Evolutionary conservation across 495 filamentous ascomycete genomes (phyloP).

Genomic region (Paragyromitra xinjiangensis): DNA sequence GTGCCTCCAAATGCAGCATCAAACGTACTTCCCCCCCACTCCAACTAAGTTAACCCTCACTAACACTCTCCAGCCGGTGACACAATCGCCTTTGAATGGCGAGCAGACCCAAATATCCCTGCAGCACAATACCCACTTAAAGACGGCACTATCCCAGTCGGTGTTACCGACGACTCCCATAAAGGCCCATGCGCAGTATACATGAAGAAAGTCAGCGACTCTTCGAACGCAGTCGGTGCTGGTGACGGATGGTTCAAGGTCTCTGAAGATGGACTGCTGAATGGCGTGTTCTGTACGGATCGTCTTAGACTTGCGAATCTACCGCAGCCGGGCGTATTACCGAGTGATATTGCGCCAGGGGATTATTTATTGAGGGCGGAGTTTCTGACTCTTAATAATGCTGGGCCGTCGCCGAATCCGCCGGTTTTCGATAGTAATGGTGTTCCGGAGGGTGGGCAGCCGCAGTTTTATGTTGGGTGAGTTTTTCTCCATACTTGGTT

Average conservation of each 20-base stretch:
- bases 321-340: constrained; percentile 67
- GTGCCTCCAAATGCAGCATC: constrained; percentile 27
- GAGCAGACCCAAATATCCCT: constrained; percentile 34
- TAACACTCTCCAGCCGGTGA: constrained; percentile 41
- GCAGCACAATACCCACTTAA: constrained; percentile 50
- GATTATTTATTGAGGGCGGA: constrained; percentile 75
- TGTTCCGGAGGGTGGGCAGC: constrained; percentile 56
- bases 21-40: constrained; percentile 16
- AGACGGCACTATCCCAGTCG: constrained; percentile 51
- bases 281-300: constrained; percentile 72
- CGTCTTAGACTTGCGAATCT: constrained; percentile 71
- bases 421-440: constrained; percentile 31
- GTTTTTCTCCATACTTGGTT: constrained; percentile 67
- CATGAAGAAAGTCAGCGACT: constrained; percentile 61
- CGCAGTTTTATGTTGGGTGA: constrained; percentile 77
- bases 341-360: constrained; percentile 68
- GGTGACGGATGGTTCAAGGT: constrained; percentile 85
- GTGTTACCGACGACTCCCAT: constrained; percentile 69
- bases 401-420: constrained; percentile 58
- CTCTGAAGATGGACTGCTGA: constrained; percentile 41
- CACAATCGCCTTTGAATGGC: constrained; percentile 53
- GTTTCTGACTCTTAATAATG: constrained; percentile 73
- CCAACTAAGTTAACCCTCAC: neutral
- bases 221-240: constrained; percentile 60
- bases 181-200: constrained; percentile 77